Evolutionary conservation across 139 green algal species (phyloP), one percentile per base, ranked within the genome.

Genomic region (Axilococcus clingmanii): DNA sequence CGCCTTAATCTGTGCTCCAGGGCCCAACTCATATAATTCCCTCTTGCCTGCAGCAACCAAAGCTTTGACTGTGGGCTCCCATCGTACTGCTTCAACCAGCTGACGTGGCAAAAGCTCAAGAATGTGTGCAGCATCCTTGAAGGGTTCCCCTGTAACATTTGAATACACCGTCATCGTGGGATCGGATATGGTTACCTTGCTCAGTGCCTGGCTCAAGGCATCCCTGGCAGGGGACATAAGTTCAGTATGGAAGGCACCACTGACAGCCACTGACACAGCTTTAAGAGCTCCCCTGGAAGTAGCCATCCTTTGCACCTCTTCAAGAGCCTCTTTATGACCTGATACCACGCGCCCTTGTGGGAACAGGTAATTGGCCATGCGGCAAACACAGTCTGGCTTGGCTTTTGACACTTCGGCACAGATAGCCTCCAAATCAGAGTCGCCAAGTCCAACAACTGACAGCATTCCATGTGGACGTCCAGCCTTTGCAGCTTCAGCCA

Each of bases 291-390:
- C 87, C 31, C 57, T 61, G 6, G 50, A 62, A 4, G 57, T 74
- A 25, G 87, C 85, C 29, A 59, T 11, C 25, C 67, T 55, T 22
- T 67, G 30, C 15, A 82, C 72, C 25, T 68, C 51, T 28, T 86
- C 75, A 32, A 96, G 65, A 4, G 71, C 69, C 3, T 69, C 65
- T 17, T 59, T 68, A 60, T 94, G 82, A 19, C 87, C 62, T 2
- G 76, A 88, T 8, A 93, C 63, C 11, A 94, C 82, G 19, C 84
- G 68, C 12, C 84, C 84, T 71, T 88, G 71, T 6, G 88, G 87
- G 68, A 95, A 96, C 6, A 96, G 74, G 50, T 73, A 85, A 82
- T 96, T 96, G 53, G 87, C 78, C 3, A 92, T 24, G 44, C 82
- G 65, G 73, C 79, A 91, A 9, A 95, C 74, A 19, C 43, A 72